Evolutionary conservation across 73 alveolate genomes (phyloP).

Genomic region (Paramecium caudatum): DNA sequence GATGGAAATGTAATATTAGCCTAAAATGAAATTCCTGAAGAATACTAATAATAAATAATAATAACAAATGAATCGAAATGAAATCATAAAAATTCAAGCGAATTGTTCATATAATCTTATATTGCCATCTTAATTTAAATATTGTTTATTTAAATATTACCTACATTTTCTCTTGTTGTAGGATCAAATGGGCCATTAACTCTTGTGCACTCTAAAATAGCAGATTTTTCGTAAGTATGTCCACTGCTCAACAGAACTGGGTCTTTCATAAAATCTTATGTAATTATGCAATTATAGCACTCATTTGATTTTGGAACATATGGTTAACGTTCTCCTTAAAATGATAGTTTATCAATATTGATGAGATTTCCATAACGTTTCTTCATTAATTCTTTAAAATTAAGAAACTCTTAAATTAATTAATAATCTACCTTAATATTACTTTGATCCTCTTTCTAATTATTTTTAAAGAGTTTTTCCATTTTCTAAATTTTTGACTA

Average conservation of each 20-base stretch:
- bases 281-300: not conserved
- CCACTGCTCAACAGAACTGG: slow-evolving; percentile 22
- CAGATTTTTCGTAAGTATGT: slow-evolving; percentile 32
- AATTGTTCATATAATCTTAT: not conserved
- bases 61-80: not conserved
- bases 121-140: slow-evolving; percentile 22
- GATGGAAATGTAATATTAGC: not conserved
- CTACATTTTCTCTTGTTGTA: not conserved
- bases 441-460: not conserved
- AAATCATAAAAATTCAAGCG: slow-evolving; percentile 25
- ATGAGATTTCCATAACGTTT: not conserved
- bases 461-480: not conserved
- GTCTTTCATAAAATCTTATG: slow-evolving; percentile 24
- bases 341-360: not conserved
- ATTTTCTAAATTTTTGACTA: not conserved
- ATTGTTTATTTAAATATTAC: not conserved
- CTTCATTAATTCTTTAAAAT: not conserved
- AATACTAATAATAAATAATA: not conserved
- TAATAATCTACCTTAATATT: not conserved
- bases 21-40: not conserved
- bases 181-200: slow-evolving; percentile 44
- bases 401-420: not conserved
- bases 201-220: not conserved
- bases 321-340: not conserved
- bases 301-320: not conserved